A percentile compares a stretch with the other conserved stretches of the same genome.
Evolutionary conservation across 73 alveolate genomes (phyloP).

Genomic region (Effrenium voratum): DNA sequence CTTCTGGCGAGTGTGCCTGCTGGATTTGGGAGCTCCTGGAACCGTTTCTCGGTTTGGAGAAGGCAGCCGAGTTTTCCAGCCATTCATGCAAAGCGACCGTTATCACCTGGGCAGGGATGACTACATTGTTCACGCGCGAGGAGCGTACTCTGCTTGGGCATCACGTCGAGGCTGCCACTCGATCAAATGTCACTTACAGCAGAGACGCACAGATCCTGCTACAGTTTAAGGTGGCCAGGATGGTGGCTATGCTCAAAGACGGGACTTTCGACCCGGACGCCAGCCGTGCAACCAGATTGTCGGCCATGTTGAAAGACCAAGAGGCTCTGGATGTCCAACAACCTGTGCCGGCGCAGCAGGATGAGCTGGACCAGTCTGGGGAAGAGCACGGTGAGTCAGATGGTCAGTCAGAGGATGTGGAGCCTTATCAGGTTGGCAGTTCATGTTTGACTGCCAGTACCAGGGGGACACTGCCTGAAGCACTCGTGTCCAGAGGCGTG

Average conservation of each 20-base stretch:
- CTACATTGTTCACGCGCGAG: neutral
- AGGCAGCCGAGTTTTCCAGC: neutral
- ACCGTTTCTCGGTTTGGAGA: too few relatives aligned
- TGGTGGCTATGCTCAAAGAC: neutral
- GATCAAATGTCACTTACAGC: neutral
- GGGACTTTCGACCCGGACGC: neutral
- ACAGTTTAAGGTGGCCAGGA: neutral
- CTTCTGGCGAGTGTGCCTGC: neutral
- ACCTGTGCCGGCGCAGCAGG: too few relatives aligned
- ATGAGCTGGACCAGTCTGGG: too few relatives aligned
- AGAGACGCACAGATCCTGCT: neutral
- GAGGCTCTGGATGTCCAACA: too few relatives aligned
- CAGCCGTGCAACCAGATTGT: neutral
- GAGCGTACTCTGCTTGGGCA: neutral
- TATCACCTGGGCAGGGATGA: neutral
- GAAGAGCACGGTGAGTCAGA: too few relatives aligned
- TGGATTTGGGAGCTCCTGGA: neutral
- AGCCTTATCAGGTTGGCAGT: neutral
- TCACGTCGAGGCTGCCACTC: neutral
- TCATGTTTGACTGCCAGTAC: neutral
- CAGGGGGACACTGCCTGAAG: neutral
- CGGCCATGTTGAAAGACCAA: neutral
- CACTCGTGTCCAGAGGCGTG: neutral
- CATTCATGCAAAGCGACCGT: neutral
- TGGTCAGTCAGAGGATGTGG: neutral